Evolutionary conservation across 2,329 filamentous ascomycete genomes (phyloP), one percentile per base, ranked within the genome.

Genomic region (Colletotrichum nymphaeae): DNA sequence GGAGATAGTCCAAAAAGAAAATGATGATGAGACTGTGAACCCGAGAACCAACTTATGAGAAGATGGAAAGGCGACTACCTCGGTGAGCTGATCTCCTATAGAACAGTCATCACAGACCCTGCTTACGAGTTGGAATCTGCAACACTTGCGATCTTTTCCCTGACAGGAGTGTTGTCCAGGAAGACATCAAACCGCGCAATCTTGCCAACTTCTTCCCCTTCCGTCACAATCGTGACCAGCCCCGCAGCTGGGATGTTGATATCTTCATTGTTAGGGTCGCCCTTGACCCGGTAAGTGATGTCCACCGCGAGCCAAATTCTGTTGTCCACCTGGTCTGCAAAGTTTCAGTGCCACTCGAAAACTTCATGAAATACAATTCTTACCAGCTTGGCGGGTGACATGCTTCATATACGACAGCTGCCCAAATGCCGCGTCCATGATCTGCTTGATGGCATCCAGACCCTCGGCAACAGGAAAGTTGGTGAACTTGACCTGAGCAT

Each of bases 371-470:
- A 0, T n/a, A 12, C 49, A 0, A 35, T 35, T 12, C 0, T 19
- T 24, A 70, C 68, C 63, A 7, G 56, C 64, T 2, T 16, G 19
- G 12, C n/a, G 42, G 3, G 46, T 57, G 6, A 67, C 22, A 14
- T 72, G 69, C 35, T 72, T 72, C 69, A 72, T 72, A 22, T 57
- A 56, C 1, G 56, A 16, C n/a, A 72, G 49, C 8, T n/a, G 24
- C 4, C 19, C 30, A n/a, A 57, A 68, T 2, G 26, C 26, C 9
- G 46, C 32, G 1, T 49, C 12, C 3, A 72, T 57, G 1, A 16
- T 14, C 11, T 62, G 24, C 22, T 37, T 56, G 8, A 72, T 72
- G 1, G 49, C 35, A 3, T 72, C 63, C 3, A 72, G 24, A 6
- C 69, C 69, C 16, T 63, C 16, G 4, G 37, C 30, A 0, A 46